phyloP scores from a whole-genome alignment of 805 yeast genomes.

The Yarrowia sp. region DNA sequence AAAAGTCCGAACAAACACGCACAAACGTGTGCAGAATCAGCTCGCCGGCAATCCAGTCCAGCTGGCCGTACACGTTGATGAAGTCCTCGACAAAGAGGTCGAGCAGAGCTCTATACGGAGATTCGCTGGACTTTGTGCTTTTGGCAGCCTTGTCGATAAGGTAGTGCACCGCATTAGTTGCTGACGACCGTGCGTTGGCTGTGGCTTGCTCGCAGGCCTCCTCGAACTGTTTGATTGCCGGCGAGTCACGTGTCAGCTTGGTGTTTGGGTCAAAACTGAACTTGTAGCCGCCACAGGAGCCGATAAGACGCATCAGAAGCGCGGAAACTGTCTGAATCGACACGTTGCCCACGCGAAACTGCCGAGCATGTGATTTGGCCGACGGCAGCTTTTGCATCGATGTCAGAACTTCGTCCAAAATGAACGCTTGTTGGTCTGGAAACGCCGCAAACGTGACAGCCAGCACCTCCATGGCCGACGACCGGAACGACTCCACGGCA shows the following conservation, averaged over 20 bases:
- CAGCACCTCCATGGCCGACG: conserved; percentile 45
- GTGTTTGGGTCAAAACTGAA: conserved; percentile 42
- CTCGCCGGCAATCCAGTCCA: conserved; percentile 71
- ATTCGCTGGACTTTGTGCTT: conserved; percentile 43
- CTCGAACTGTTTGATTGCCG: conserved; percentile 35
- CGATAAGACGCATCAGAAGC: conserved; percentile 56
- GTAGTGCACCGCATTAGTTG: conserved; percentile 43
- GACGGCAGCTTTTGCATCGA: conserved; percentile 60
- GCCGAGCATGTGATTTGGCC: conserved; percentile 55
- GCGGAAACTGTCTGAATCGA: conserved; percentile 59
- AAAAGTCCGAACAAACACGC: conserved; percentile 43
- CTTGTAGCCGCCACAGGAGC: conserved; percentile 49
- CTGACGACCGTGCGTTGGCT: conserved; percentile 41
- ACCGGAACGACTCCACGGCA: conserved; percentile 48
- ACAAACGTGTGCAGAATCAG: conserved; percentile 56
- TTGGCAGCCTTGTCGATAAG: conserved; percentile 44
- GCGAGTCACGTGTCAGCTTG: conserved; percentile 33
- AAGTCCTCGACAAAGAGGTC: conserved; percentile 68
- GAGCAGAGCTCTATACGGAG: conserved; percentile 48
- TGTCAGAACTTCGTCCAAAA: conserved; percentile 65
- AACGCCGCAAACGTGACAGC: conserved; percentile 46
- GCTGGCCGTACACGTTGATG: conserved; percentile 56
- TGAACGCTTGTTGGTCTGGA: conserved; percentile 62
- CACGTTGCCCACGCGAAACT: conserved; percentile 55
- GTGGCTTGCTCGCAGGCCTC: conserved; percentile 36